Evolutionary conservation across 768 basidiomycete species (phyloP).

Genomic region (Galerina sulciceps): DNA sequence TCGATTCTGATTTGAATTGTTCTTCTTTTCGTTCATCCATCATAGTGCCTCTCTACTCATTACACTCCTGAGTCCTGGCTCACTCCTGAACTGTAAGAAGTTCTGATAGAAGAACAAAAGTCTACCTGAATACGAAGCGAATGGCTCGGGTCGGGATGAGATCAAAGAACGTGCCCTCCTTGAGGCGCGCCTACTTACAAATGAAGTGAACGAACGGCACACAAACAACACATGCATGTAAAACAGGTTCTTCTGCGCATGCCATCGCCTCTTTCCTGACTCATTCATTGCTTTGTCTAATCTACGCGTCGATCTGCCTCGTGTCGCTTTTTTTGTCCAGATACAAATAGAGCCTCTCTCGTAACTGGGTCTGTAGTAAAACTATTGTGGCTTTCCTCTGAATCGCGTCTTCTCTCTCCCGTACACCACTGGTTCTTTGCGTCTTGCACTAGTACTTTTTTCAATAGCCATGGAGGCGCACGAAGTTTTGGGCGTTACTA

Average conservation of each 20-base stretch:
- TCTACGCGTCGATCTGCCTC: conserved; percentile 23
- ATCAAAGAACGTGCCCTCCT: conserved; percentile 3
- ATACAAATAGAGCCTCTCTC: conserved; percentile 19
- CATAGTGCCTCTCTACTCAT: too few relatives aligned
- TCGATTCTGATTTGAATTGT: too few relatives aligned
- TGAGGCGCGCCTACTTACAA: conserved; percentile 8
- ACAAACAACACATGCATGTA: conserved; percentile 15
- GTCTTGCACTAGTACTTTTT: neutral
- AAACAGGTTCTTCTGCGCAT: conserved; percentile 10
- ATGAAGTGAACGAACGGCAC: conserved; percentile 4
- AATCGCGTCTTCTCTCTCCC: neutral
- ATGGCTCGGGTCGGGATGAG: conserved; percentile 3
- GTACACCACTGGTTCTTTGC: neutral
- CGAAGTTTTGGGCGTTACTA: conserved; percentile 47
- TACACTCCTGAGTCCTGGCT: too few relatives aligned
- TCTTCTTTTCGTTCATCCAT: too few relatives aligned
- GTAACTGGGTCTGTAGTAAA: neutral
- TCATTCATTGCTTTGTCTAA: conserved; percentile 5
- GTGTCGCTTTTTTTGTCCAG: conserved; percentile 4
- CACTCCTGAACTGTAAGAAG: too few relatives aligned
- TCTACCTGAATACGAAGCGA: neutral
- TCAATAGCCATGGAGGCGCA: conserved; percentile 26
- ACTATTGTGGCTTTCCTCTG: neutral
- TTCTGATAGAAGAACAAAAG: too few relatives aligned
- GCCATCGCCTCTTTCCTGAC: conserved; percentile 21